Evolutionary conservation across 768 basidiomycete species (phyloP).

Genomic region (Suillus paluster): DNA sequence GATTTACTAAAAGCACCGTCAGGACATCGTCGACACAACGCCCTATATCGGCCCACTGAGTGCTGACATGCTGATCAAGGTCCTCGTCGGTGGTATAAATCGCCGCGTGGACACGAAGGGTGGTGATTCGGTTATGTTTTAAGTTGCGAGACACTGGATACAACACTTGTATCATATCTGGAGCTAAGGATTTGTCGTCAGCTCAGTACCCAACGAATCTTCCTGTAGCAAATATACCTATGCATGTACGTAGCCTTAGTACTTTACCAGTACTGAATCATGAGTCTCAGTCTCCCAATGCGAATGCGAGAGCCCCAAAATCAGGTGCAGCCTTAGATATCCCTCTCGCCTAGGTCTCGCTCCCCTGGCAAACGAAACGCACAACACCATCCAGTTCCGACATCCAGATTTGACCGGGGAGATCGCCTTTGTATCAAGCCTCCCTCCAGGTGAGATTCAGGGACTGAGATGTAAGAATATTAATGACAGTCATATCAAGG

Average conservation of each 20-base stretch:
- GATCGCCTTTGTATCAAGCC: too few relatives aligned
- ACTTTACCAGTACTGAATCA: conserved; percentile 12
- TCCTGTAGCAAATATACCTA: not conserved
- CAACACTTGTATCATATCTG: not conserved
- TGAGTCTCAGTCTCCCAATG: conserved; percentile 78
- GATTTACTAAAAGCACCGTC: conserved; percentile 6
- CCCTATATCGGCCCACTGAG: conserved; percentile 51
- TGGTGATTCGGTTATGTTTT: conserved; percentile 26
- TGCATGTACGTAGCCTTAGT: not conserved
- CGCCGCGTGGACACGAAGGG: conserved; percentile 49
- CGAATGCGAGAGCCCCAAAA: conserved; percentile 76
- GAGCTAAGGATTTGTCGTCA: not conserved
- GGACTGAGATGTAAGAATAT: too few relatives aligned
- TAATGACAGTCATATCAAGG: too few relatives aligned
- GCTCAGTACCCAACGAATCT: not conserved
- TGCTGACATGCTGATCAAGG: conserved; percentile 58
- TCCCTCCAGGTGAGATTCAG: too few relatives aligned
- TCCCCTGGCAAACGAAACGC: conserved; percentile 66
- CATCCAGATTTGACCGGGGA: conserved; percentile 67
- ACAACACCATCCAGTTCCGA: too few relatives aligned
- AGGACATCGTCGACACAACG: conserved; percentile 78
- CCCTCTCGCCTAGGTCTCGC: conserved; percentile 70
- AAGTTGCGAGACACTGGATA: not conserved
- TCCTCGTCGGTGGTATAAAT: conserved; percentile 70
- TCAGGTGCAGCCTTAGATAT: conserved; percentile 60